A percentile compares a stretch with the other conserved stretches of the same genome.
Conservation (phyloP, 1,284 basidiomycete species). For the Ganoderma resinaceum region DNA sequence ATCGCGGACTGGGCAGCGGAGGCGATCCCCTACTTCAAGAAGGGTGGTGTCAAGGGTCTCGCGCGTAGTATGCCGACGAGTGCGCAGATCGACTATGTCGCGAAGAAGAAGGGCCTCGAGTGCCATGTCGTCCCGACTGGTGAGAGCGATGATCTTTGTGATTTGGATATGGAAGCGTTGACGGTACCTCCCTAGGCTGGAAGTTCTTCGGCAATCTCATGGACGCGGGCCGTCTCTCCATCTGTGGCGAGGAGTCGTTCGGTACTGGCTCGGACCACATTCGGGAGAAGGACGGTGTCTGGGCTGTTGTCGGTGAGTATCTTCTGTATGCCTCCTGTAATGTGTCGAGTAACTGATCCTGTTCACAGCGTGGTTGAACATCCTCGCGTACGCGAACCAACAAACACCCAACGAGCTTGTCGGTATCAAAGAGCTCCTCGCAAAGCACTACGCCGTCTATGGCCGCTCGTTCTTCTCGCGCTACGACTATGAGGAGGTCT, state of each 20-base stretch:
- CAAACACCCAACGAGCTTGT: slow-evolving; percentile 77
- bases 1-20: slow-evolving; percentile 97
- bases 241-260: slow-evolving; percentile 99
- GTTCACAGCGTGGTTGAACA: slow-evolving; percentile 92
- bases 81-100: slow-evolving; percentile 96
- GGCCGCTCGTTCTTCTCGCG: slow-evolving; percentile 98
- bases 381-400: slow-evolving; percentile 92
- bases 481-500: slow-evolving; percentile 99
- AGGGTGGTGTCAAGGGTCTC: slow-evolving; percentile 91
- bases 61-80: slow-evolving; percentile 98
- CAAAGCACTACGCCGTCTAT: slow-evolving; percentile 90
- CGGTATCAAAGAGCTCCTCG: slow-evolving; percentile 90
- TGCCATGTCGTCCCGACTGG: slow-evolving; percentile 97
- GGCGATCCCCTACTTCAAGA: slow-evolving; percentile 96
- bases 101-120: slow-evolving; percentile 93
- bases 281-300: slow-evolving; percentile 98
- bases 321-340: no score
- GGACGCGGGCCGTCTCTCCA: slow-evolving; percentile 97
- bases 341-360: slow-evolving; percentile 14
- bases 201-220: slow-evolving; percentile 99
- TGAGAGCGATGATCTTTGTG: slow-evolving; percentile 42
- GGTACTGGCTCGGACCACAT: slow-evolving; percentile 99
- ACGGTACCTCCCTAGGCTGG: slow-evolving; percentile 70
- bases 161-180: background rate
- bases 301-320: slow-evolving; percentile 88